Percentiles rank a stretch among this genome's conserved stretches.
Evolutionary conservation across 208 protist species (phyloP).

Genomic region (Naegleria gruberi): DNA sequence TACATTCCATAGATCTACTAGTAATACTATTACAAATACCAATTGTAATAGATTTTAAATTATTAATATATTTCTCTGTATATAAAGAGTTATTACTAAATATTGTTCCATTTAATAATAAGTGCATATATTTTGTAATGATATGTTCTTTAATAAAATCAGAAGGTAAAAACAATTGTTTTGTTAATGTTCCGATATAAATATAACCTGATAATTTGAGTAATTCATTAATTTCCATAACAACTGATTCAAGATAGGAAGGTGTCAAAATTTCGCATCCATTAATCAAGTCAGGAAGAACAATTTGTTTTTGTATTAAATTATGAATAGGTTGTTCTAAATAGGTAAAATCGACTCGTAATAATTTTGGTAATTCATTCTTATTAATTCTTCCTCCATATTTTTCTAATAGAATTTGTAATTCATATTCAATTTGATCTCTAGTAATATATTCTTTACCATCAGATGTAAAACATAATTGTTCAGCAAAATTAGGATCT

Average conservation of each 20-base stretch:
- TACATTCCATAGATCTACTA: neutral
- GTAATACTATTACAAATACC: neutral
- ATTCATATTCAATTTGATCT: neutral
- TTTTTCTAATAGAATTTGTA: neutral
- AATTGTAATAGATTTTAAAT: neutral
- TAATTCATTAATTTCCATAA: neutral
- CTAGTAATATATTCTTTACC: neutral
- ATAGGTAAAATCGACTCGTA: neutral
- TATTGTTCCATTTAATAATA: neutral
- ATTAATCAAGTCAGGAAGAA: neutral
- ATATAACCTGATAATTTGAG: neutral
- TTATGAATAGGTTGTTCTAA: neutral
- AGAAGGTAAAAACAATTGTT: neutral
- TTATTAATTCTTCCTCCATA: neutral
- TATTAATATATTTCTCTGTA: neutral
- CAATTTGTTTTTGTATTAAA: neutral
- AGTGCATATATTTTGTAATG: neutral
- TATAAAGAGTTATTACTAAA: neutral
- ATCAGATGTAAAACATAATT: neutral
- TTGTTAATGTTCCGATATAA: neutral
- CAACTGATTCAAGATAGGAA: neutral
- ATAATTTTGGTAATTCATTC: neutral
- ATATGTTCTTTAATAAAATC: neutral
- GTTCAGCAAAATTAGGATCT: neutral
- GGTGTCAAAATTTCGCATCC: neutral